These are phyloP conservation scores for Pistacia vera DNA, from an alignment of 345 rosid genomes.

Conservation along the genomic window DNA sequence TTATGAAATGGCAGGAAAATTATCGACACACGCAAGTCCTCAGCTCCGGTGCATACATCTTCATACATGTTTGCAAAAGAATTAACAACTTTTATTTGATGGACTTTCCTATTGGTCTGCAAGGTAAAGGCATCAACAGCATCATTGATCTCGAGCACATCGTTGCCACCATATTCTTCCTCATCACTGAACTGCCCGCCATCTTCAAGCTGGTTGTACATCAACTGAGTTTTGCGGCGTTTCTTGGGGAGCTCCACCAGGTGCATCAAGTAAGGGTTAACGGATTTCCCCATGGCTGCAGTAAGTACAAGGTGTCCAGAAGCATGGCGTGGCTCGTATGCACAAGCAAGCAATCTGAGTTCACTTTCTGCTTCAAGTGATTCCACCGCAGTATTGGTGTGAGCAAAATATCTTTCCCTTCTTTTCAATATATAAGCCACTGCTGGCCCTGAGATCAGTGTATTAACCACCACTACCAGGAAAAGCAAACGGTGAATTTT, in stretches of 20 bases:
- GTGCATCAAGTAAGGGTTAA: conserved; percentile 67
- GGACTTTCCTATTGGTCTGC: conserved; percentile 51
- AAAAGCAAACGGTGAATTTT: conserved; percentile 51
- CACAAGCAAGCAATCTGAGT: conserved; percentile 68
- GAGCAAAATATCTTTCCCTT: conserved; percentile 43
- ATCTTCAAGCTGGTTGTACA: conserved; percentile 74
- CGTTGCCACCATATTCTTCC: conserved; percentile 80
- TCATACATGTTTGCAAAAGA: conserved; percentile 49
- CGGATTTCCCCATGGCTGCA: conserved; percentile 53
- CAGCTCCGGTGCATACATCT: conserved; percentile 69
- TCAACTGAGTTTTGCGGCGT: conserved; percentile 31
- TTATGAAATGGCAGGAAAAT: conserved; percentile 83
- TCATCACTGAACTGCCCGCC: conserved; percentile 60
- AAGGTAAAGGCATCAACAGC: conserved; percentile 55
- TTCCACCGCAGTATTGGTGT: conserved; percentile 50
- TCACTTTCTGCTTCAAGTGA: conserved; percentile 49
- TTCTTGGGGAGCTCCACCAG: conserved; percentile 76
- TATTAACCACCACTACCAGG: conserved; percentile 55
- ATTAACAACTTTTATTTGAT: conserved; percentile 64
- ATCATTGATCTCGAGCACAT: conserved; percentile 73
- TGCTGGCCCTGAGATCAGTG: conserved; percentile 57
- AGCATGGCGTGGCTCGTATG: conserved; percentile 73
- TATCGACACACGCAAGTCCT: conserved; percentile 71
- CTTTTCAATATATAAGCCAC: conserved; percentile 44
- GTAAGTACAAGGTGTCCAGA: conserved; percentile 53